These are phyloP conservation scores for Paracamarosporium sp. DNA, from an alignment of 2,329 filamentous ascomycete genomes.

Conservation along the genomic window DNA sequence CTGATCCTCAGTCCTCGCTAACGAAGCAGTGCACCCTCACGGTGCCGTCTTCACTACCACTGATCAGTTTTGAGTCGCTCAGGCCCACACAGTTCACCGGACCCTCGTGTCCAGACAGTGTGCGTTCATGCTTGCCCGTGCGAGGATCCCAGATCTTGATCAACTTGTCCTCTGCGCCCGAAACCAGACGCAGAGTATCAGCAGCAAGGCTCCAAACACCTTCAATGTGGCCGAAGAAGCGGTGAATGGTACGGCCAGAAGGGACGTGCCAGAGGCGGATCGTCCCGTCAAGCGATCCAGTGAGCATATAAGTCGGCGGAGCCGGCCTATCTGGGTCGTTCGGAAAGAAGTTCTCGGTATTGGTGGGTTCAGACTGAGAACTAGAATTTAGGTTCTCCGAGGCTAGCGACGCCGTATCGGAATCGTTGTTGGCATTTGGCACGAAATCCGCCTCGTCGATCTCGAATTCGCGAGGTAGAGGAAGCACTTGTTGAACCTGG, in stretches of 20 bases:
- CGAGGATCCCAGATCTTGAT: conserved; percentile 96
- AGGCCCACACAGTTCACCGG: conserved; percentile 93
- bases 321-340: conserved; percentile 68
- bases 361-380: conserved; percentile 14
- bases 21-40: conserved; percentile 68
- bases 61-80: conserved; percentile 87
- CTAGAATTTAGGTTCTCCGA: conserved; percentile 28
- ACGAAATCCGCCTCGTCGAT: conserved; percentile 73
- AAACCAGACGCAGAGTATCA: conserved; percentile 86
- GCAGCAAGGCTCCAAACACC: conserved; percentile 93
- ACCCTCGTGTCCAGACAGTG: conserved; percentile 87
- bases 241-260: conserved; percentile 81
- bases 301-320: conserved; percentile 90
- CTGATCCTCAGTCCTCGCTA: conserved; percentile 1
- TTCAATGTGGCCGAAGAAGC: conserved; percentile 96
- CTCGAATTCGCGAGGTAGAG: conserved; percentile 87
- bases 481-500: conserved; percentile 89
- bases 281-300: conserved; percentile 87
- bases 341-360: conserved; percentile 61
- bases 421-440: conserved; percentile 62
- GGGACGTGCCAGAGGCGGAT: conserved; percentile 91
- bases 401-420: conserved; percentile 43
- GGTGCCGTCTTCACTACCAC: conserved; percentile 91
- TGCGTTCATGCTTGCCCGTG: conserved; percentile 89
- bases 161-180: conserved; percentile 90